A percentile compares a stretch with the other conserved stretches of the same genome.
phyloP scores from a whole-genome alignment of 2,329 filamentous ascomycete genomes.

The Bipolaris victoriae region DNA sequence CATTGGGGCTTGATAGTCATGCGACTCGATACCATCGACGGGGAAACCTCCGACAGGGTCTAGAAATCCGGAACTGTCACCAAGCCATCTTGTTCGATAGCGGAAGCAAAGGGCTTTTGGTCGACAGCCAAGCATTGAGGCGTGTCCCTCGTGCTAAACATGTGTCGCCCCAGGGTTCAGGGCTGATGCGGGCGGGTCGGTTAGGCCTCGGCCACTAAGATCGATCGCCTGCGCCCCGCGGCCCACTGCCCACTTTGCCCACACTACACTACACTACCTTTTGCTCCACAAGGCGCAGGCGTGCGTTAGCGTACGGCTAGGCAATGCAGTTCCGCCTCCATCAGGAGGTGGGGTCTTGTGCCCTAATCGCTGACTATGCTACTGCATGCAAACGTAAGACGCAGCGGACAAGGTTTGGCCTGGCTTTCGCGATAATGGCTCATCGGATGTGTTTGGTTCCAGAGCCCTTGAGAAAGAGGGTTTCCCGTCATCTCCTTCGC shows the following conservation, averaged over 20 bases:
- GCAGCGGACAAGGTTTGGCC: too few species aligned
- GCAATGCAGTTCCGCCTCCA: too few species aligned
- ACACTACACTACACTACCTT: background rate
- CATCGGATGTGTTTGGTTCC: too few species aligned
- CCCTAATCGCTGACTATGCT: too few species aligned
- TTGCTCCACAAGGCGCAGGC: too few species aligned
- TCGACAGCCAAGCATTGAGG: background rate
- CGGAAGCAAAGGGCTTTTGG: background rate
- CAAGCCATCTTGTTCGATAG: background rate
- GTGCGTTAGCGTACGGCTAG: too few species aligned
- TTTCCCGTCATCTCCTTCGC: too few species aligned
- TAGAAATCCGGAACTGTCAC: background rate
- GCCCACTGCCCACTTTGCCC: background rate
- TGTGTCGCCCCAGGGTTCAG: background rate
- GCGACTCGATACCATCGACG: background rate
- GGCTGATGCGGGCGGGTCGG: background rate
- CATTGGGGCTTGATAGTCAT: background rate
- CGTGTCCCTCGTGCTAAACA: background rate
- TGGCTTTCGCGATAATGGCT: too few species aligned
- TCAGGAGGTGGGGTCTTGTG: too few species aligned
- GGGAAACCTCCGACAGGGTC: background rate
- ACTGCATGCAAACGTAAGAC: too few species aligned
- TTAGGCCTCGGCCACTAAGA: background rate
- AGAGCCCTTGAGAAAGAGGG: too few species aligned
- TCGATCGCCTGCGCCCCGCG: background rate